Base-by-base conservation (phyloP, 2,329 filamentous ascomycete genomes). In the Aspergillus sp. region DNA sequence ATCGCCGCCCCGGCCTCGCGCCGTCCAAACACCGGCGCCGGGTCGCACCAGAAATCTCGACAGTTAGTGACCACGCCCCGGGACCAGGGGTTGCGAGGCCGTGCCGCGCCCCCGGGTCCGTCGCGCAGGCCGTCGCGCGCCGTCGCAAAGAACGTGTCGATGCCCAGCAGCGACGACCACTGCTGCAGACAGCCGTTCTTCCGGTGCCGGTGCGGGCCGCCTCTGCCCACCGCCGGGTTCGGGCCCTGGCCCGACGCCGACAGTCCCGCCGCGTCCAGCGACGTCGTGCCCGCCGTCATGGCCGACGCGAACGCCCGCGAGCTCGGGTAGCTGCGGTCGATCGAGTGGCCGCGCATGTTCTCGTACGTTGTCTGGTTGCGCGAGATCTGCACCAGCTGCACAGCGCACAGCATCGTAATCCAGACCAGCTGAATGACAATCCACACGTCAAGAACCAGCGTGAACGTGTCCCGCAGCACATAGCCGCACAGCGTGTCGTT, bases 351-450 rank as follows among this genome's bases (percentile, higher is more conserved):
- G 58, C 87, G 86, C 92, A 99, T 97, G 71, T 92, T 96, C 73
- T 99, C 94, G 73, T 89, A 97, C 0, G 94, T 99, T 1, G 94
- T 99, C 78, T 96, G 88, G 52, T 92, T 95, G 56, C 91, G 86
- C 0, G 91, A 88, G 47, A 99, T 87, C 69, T 99, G 94, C 47
- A 97, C 81, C 47, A 97, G 85, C 69, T 99, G 95, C 4, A 97
- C 95, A 58, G 91, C 88, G 54, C 97, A 81, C 31, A 99, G 85
- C 92, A 99, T 97, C n/a, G 88, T 87, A 2, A 97, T 90, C 94
- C 94, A 99, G 17, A 90, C 88, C 29, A 97, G 81, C 71, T 99
- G 95, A 41, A 97, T 77, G 2, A 83, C 81, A 5, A 83, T 82
- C 94, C 94, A 99, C 23, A 89, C 75, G 11, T 83, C 83, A 17